Evolutionary conservation across 2,329 filamentous ascomycete genomes (phyloP), one percentile per base, ranked within the genome.

Genomic region (Helotiales sp.): DNA sequence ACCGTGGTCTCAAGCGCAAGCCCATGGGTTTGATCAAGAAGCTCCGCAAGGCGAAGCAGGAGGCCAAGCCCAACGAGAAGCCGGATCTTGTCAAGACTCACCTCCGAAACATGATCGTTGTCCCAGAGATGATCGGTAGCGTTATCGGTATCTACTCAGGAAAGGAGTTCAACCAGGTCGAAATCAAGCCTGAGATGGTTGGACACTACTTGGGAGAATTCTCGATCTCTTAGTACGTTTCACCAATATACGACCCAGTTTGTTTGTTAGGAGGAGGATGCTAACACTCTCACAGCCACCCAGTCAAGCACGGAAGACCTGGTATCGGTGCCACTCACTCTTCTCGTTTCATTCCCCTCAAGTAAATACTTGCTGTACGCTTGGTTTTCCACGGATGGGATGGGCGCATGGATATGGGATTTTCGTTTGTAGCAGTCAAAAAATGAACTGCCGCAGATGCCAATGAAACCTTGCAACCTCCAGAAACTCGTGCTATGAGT

Each of bases 21-120:
- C 96, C 96, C 80, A 98, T 99, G 96, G 96, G 96, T 79, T 88
- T 99, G 80, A 98, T 99, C 91, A 98, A 98, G 93, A 99, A 99
- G 91, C 93, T 99, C 80, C 95, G 96, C 84, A 98, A 97, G 89
- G 91, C 96, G 78, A 97, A 97, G 91, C 93, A 97, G 86, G 93
- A 97, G 87, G 94, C 94, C 79, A 93, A 93, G 87, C 96, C 96
- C 82, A 99, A 99, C 87, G 95, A 98, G 93, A 97, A 98, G 93
- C 95, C 95, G 82, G 94, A 97, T 82, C 89, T 96, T 80, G 95
- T 98, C 88, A 97, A 97, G 92, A 99, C 95, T 73, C 95, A 99
- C 84, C 91, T 99, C 80, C 94, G 95, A 85, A 91, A 99, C 88
- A 99, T 99, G 96, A 97, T 99, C 83, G 91, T 99, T 81, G 96